Evolutionary conservation across 78 protist genomes (phyloP).

Genomic region (Goniomonas avonlea): DNA sequence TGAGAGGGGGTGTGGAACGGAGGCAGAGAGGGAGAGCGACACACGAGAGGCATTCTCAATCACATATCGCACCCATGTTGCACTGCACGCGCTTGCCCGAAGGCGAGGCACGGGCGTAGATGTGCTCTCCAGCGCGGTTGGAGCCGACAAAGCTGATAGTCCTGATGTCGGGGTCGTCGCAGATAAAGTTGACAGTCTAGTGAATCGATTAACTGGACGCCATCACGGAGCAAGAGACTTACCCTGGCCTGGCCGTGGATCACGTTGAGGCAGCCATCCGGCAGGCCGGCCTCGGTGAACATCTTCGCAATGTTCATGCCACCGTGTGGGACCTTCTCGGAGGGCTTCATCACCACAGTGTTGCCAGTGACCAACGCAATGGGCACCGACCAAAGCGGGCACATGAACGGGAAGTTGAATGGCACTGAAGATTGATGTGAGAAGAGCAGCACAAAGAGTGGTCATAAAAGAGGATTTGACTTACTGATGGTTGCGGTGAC

Average conservation of each 20-base stretch:
- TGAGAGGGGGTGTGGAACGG: no score
- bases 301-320: slow-evolving; percentile 73
- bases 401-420: slow-evolving; percentile 93
- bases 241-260: slow-evolving; percentile 52
- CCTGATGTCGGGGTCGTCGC: slow-evolving; percentile 75
- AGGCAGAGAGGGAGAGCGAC: no score
- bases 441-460: not conserved
- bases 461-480: slow-evolving; percentile 52
- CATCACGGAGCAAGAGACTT: not conserved
- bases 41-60: no score
- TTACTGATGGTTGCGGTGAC: slow-evolving; percentile 92
- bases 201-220: not conserved
- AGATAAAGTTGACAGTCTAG: slow-evolving; percentile 78
- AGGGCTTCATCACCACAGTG: slow-evolving; percentile 88
- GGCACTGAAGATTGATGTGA: slow-evolving; percentile 7
- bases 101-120: slow-evolving; percentile 36
- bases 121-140: slow-evolving; percentile 65
- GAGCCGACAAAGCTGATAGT: slow-evolving; percentile 96
- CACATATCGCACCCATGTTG: no score
- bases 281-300: slow-evolving; percentile 76
- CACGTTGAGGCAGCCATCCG: slow-evolving; percentile 54
- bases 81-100: slow-evolving; percentile 25
- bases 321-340: slow-evolving; percentile 72
- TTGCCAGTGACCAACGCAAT: slow-evolving; percentile 87
- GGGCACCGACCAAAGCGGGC: slow-evolving; percentile 93